These are phyloP conservation scores for Corynespora cassiicola DNA, from an alignment of 2,329 filamentous ascomycete species.

Conservation along the genomic window DNA sequence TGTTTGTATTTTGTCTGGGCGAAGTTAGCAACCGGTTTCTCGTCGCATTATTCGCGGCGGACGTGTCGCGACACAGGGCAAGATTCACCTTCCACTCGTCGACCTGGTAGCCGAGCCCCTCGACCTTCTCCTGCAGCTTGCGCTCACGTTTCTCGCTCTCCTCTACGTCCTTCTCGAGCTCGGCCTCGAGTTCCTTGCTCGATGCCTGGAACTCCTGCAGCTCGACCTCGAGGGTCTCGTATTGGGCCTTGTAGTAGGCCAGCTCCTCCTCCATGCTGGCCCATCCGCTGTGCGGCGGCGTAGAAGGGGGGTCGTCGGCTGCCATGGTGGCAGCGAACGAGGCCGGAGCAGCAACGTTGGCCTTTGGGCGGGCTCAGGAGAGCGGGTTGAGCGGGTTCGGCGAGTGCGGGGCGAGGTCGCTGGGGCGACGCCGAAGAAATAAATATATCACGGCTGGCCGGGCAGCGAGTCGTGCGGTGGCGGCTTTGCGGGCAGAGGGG, in stretches of 20 bases:
- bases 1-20: constrained; percentile 91
- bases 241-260: constrained; percentile 94
- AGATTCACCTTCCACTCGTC: constrained; percentile 94
- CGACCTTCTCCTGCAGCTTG: constrained; percentile 83
- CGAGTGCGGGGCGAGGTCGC: constrained; percentile 15
- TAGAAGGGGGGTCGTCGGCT: constrained; percentile 35
- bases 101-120: constrained; percentile 83
- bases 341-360: constrained; percentile 15
- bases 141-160: constrained; percentile 93
- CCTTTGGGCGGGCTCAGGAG: constrained; percentile 28
- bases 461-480: constrained; percentile 1
- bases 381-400: constrained; percentile 1
- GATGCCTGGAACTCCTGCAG: constrained; percentile 93
- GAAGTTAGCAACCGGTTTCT: constrained; percentile 10
- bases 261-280: constrained; percentile 72
- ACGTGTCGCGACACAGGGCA: not conserved
- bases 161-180: constrained; percentile 95
- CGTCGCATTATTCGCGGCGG: not conserved
- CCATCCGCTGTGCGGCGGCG: constrained; percentile 39
- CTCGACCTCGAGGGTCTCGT: constrained; percentile 89
- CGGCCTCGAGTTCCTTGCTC: constrained; percentile 90
- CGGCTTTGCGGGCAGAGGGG: too few species aligned
- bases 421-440: too few species aligned
- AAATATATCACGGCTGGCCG: too few species aligned
- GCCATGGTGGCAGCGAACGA: constrained; percentile 34